phyloP scores from a whole-genome alignment of 371 early-diverging fungal species.

The Mortierella sp. region DNA sequence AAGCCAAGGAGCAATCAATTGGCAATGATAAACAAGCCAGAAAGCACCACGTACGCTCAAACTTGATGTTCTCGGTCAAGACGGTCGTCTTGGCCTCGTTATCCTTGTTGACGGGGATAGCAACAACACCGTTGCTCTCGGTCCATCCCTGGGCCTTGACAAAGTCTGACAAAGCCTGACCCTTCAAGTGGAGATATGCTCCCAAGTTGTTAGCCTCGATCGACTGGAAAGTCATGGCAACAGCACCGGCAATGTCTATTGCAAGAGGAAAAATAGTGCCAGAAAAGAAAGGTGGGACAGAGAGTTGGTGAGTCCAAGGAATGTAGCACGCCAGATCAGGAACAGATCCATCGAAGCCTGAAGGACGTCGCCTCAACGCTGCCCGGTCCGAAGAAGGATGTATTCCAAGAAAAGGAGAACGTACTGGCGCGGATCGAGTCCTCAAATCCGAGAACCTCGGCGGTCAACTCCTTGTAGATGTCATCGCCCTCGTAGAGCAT shows the following conservation, averaged over 20 bases:
- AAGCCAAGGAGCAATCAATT: neutral
- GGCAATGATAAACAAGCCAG: neutral
- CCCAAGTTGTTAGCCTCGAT: constrained; percentile 70
- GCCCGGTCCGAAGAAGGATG: neutral
- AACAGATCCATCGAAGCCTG: neutral
- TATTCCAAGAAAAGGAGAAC: neutral
- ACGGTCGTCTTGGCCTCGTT: constrained; percentile 88
- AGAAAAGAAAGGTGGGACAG: neutral
- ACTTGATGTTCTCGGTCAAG: constrained; percentile 89
- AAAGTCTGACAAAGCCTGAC: constrained; percentile 74
- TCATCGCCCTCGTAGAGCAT: constrained; percentile 64
- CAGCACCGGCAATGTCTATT: constrained; percentile 72
- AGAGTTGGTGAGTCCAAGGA: neutral
- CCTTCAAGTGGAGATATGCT: constrained; percentile 77
- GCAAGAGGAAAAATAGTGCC: neutral
- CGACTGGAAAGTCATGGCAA: constrained; percentile 86
- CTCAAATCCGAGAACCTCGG: constrained; percentile 81
- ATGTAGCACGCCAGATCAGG: neutral
- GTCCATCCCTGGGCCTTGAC: constrained; percentile 78
- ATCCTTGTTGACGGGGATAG: constrained; percentile 84
- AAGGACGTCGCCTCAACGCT: neutral
- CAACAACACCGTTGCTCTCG: constrained; percentile 70
- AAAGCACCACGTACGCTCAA: constrained; percentile 68
- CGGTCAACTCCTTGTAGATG: constrained; percentile 70
- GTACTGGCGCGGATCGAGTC: constrained; percentile 73